Conservation (phyloP, 768 basidiomycete genomes). For the Russula emetica region DNA sequence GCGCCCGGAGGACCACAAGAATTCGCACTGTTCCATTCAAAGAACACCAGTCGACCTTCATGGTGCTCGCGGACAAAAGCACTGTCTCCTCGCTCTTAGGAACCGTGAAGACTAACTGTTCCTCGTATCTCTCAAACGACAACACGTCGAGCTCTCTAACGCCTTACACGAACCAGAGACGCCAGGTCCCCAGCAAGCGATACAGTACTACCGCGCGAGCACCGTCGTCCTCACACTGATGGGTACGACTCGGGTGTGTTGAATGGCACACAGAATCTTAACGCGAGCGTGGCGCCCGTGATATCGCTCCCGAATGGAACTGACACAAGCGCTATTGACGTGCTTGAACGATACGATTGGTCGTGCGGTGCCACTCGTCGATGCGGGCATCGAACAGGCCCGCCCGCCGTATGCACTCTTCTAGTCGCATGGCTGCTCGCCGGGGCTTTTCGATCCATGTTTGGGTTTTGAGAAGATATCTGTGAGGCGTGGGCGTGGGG, state of each 20-base stretch:
- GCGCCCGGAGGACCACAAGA: slow-evolving; percentile 36
- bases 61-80: slow-evolving; percentile 36
- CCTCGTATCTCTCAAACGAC: slow-evolving; percentile 20
- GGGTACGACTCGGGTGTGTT: slow-evolving; percentile 32
- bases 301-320: slow-evolving; percentile 50
- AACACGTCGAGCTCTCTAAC: slow-evolving; percentile 20
- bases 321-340: slow-evolving; percentile 45
- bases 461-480: neutral
- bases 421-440: neutral
- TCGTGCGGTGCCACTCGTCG: slow-evolving; percentile 52
- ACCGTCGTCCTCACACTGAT: slow-evolving; percentile 29
- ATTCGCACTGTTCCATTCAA: slow-evolving; percentile 33
- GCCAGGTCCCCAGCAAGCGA: slow-evolving; percentile 31
- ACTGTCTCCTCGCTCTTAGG: slow-evolving; percentile 36
- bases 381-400: slow-evolving; percentile 27
- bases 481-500: neutral
- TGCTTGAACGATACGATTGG: slow-evolving; percentile 66
- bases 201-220: slow-evolving; percentile 33
- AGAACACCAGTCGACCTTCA: slow-evolving; percentile 33
- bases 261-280: slow-evolving; percentile 25
- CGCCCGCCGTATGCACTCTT: slow-evolving; percentile 1
- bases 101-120: slow-evolving; percentile 34
- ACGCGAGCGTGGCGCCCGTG: slow-evolving; percentile 39
- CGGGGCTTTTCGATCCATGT: neutral
- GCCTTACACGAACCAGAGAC: slow-evolving; percentile 21